Evolutionary conservation across 2,329 filamentous ascomycete genomes (phyloP).

Genomic region (Teratosphaeria gauchensis): DNA sequence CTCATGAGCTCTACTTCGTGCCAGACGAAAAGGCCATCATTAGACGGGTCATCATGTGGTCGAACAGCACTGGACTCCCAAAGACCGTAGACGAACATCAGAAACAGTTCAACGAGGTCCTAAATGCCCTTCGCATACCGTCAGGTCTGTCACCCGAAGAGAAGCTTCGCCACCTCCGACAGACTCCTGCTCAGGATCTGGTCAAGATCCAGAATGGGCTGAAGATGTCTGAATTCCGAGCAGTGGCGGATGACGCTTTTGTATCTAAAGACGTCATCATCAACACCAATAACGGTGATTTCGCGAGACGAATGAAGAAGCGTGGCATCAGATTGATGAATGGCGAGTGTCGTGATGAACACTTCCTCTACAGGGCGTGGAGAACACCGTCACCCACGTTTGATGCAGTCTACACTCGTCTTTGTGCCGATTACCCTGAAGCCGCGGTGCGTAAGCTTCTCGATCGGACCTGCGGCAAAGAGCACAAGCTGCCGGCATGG

Average conservation of each 20-base stretch:
- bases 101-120: constrained; percentile 43
- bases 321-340: constrained; percentile 42
- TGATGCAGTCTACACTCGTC: constrained; percentile 34
- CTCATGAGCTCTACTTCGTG: constrained; percentile 44
- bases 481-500: constrained; percentile 26
- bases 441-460: constrained; percentile 36
- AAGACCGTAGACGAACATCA: constrained; percentile 40
- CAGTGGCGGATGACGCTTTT: constrained; percentile 42
- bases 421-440: constrained; percentile 45
- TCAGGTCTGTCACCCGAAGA: constrained; percentile 28
- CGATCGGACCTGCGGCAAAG: constrained; percentile 33
- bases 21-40: constrained; percentile 39
- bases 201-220: constrained; percentile 35
- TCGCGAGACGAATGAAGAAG: constrained; percentile 35
- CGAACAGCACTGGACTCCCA: constrained; percentile 45
- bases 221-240: constrained; percentile 45
- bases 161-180: constrained; percentile 39
- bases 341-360: constrained; percentile 47
- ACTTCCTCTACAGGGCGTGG: constrained; percentile 43
- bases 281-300: constrained; percentile 40
- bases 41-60: constrained; percentile 44
- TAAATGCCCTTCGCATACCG: constrained; percentile 37
- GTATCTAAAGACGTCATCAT: constrained; percentile 34
- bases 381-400: constrained; percentile 37
- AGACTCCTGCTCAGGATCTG: constrained; percentile 29